These are phyloP conservation scores for Gossypium laxum DNA, from an alignment of 441 rosid genomes.

Conservation along the genomic window DNA sequence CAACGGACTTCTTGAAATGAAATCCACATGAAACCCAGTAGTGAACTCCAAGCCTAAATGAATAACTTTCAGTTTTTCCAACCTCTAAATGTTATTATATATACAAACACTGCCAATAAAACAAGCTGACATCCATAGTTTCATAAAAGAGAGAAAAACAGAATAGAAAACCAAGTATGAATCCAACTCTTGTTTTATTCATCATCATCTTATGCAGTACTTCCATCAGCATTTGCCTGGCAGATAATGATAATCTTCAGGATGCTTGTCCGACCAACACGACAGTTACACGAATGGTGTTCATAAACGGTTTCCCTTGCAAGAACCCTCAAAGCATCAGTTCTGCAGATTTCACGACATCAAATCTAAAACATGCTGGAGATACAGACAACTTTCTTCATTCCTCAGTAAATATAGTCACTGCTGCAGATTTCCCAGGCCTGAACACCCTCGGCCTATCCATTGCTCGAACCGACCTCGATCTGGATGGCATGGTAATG, in stretches of 20 bases:
- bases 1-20: conserved; percentile 33
- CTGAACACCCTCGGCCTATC: conserved; percentile 78
- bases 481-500: conserved; percentile 38
- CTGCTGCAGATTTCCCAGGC: conserved; percentile 64
- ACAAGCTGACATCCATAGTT: conserved; percentile 8
- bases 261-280: conserved; percentile 58
- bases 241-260: conserved; percentile 46
- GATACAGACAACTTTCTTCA: conserved; percentile 47
- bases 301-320: conserved; percentile 78
- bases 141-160: neutral
- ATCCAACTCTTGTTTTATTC: conserved; percentile 15
- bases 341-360: conserved; percentile 61
- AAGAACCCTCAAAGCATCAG: conserved; percentile 39
- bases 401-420: conserved; percentile 36
- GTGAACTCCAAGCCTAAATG: conserved; percentile 44
- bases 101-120: conserved; percentile 7
- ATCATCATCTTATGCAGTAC: conserved; percentile 15
- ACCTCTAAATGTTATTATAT: conserved; percentile 13
- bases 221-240: conserved; percentile 18
- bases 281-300: conserved; percentile 24
- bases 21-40: conserved; percentile 36
- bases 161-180: conserved; percentile 27
- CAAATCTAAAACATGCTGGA: conserved; percentile 35
- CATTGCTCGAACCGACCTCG: conserved; percentile 55
- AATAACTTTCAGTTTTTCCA: conserved; percentile 24